These are phyloP conservation scores for Solanum lycopersicoides DNA, from an alignment of 257 asterid genomes.

Conservation along the genomic window DNA sequence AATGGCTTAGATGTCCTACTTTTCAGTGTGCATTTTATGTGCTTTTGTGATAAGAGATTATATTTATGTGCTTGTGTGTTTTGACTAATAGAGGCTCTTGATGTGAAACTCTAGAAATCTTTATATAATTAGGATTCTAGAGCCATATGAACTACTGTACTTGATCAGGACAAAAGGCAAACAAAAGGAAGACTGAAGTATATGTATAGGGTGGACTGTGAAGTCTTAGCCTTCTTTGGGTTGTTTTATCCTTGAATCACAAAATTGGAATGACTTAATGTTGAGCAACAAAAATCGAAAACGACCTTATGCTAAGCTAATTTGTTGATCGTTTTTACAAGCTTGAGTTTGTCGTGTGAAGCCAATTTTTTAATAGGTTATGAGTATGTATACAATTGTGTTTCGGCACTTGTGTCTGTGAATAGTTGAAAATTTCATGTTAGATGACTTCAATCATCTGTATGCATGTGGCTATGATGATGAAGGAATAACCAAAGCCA, in stretches of 20 bases:
- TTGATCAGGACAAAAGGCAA: slow-evolving; percentile 1
- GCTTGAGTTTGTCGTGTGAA: background rate
- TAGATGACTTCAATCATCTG: background rate
- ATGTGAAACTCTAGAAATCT: background rate
- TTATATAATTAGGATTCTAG: background rate
- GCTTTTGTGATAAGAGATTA: background rate
- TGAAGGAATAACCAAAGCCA: background rate
- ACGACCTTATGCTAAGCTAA: background rate
- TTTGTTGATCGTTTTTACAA: background rate
- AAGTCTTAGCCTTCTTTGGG: background rate
- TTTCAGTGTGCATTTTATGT: background rate
- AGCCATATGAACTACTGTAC: slow-evolving; percentile 48
- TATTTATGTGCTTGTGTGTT: background rate
- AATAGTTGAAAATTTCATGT: background rate
- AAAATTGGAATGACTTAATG: background rate
- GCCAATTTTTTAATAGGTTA: background rate
- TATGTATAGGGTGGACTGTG: background rate
- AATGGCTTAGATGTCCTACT: background rate
- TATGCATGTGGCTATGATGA: background rate
- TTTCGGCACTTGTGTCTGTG: background rate
- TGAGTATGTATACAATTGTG: background rate
- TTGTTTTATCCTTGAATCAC: background rate
- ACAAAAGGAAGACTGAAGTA: background rate
- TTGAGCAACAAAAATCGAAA: background rate
- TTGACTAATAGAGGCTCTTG: background rate